Evolutionary conservation across 2,329 filamentous ascomycete species (phyloP), one percentile per base, ranked within the genome.

Genomic region (Raffaelea ambrosiae): DNA sequence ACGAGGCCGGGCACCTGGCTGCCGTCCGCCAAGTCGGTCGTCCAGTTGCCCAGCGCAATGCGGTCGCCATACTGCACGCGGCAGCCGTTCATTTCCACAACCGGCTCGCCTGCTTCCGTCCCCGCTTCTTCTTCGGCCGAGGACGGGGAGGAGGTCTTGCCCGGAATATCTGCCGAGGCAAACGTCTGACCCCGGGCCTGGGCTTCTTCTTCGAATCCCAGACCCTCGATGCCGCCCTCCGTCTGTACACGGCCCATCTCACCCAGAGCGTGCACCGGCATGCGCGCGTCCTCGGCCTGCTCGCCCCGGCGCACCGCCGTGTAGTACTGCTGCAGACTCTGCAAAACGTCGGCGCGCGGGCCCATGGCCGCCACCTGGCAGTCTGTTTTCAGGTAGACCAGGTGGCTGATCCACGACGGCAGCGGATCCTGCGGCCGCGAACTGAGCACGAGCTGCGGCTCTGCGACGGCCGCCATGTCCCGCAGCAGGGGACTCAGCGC

Each of bases 61-160:
- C 87, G 90, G 54, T 77, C 72, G 23, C 86, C 84, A 61, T 98
- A 98, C 48, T 79, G 76, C 8, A 98, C 87, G 47, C 75, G 76
- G 44, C 91, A 90, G 2, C 88, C 88, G 43, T 84, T 68, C 86
- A 98, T 95, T 61, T 96, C 84, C 3, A 98, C 80, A 0, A 97
- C 58, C 0, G 85, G 73, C 52, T 94, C 83, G 2, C 85, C 83
- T 19, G 13, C 18, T 9, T 38, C 18, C 8, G 13, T 14, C 35
- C 16, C 31, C 9, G 31, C 31, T 33, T 33, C 16, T 16, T 38
- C 16, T 38, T n/a, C 35, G 8, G 13, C 35, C 5, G 35, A 5
- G 7, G 35, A n/a, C 16, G 35, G n/a, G n/a, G n/a, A n/a, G n/a
- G n/a, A n/a, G n/a, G n/a, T n/a, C n/a, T n/a, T n/a, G n/a, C n/a